Conservation (phyloP, 2,329 filamentous ascomycete genomes). For the Eutypella sp. region DNA sequence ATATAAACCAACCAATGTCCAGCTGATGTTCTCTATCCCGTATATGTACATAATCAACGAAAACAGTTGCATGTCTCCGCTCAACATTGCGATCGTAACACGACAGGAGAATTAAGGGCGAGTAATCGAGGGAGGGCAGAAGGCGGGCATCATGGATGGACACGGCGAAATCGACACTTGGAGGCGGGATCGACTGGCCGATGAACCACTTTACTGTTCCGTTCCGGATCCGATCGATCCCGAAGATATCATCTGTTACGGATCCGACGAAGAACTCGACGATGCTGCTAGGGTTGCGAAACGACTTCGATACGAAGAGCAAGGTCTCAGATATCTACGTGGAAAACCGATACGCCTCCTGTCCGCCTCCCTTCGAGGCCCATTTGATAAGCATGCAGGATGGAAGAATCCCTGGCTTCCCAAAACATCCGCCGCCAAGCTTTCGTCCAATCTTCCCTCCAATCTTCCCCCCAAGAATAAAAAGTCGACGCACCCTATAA, state of each 20-base stretch:
- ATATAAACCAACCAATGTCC: no score
- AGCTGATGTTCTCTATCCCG: no score
- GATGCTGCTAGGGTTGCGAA: conserved; percentile 42
- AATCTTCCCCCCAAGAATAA: conserved; percentile 2
- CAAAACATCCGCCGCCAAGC: no score
- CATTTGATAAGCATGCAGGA: conserved; percentile 47
- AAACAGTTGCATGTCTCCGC: no score
- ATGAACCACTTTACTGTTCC: conserved; percentile 45
- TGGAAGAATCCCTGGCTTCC: conserved; percentile 52
- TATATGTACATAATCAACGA: no score
- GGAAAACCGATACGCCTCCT: conserved; percentile 53
- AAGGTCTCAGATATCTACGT: conserved; percentile 53
- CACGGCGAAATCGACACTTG: conserved; percentile 11
- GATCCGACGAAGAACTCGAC: conserved; percentile 55
- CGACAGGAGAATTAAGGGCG: background rate
- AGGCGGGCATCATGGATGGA: conserved; percentile 14
- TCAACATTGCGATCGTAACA: no score
- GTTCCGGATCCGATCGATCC: conserved; percentile 24
- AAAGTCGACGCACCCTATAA: background rate
- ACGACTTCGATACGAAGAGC: conserved; percentile 51
- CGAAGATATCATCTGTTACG: conserved; percentile 47
- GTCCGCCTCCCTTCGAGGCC: conserved; percentile 57
- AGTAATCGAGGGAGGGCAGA: background rate
- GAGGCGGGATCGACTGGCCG: conserved; percentile 19
- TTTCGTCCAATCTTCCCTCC: no score